Conservation (phyloP, 176 grass and related monocot genomes). For the Aegilops bicornis region DNA sequence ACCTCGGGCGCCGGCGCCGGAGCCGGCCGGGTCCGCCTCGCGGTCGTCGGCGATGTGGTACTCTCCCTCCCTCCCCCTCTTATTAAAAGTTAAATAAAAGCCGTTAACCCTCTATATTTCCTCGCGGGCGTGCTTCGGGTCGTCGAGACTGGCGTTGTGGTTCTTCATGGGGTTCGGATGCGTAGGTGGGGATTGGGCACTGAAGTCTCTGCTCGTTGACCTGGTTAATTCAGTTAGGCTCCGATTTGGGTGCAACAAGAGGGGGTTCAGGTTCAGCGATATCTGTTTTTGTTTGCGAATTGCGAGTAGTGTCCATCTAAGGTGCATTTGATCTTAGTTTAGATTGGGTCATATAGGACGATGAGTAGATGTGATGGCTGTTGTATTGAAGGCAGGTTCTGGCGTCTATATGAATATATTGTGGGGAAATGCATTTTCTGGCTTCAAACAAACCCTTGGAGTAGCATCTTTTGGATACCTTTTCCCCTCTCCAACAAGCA, state of each 20-base stretch:
- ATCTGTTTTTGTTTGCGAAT: background rate
- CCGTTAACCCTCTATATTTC: background rate
- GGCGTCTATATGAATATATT: background rate
- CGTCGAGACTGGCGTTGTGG: background rate
- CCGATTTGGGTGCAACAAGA: background rate
- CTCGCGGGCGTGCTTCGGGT: background rate
- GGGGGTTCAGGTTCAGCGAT: background rate
- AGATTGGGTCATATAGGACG: background rate
- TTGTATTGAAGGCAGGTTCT: background rate
- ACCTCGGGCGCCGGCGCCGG: background rate
- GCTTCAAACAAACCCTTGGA: background rate
- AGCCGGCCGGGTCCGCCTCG: constrained; percentile 56
- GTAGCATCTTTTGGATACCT: background rate
- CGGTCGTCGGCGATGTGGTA: constrained; percentile 92
- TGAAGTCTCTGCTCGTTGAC: background rate
- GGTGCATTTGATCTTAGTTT: background rate
- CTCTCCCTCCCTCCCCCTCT: background rate
- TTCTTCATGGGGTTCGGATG: background rate
- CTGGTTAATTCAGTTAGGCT: background rate
- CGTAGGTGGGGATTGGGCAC: background rate
- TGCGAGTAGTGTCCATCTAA: background rate
- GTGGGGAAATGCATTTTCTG: background rate
- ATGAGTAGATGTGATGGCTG: background rate
- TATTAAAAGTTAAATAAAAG: background rate
- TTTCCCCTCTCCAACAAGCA: too few relatives aligned